Base-by-base conservation (phyloP, 345 rosid genomes). In the Citrus sp. region DNA sequence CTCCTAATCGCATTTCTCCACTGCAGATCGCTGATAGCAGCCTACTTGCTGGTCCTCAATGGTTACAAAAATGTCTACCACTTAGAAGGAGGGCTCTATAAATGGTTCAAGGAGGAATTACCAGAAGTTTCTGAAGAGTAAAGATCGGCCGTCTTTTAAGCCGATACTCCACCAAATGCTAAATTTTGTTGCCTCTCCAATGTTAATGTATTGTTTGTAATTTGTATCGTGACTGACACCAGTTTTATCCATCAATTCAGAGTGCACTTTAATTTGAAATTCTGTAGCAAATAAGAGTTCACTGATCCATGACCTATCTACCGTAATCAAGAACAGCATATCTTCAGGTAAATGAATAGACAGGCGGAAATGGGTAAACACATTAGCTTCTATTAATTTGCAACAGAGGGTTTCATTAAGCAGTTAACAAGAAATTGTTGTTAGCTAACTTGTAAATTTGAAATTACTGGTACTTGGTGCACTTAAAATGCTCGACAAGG, bases 11-110 rank as follows among this genome's bases (percentile, higher is more conserved):
- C 83, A 65, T 28, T 37, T 42, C 77, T 74, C 71, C 71, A 30
- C 35, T 83, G 90, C 90, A 96, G 97, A 86, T 96, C 99, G 72
- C 89, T 96, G 70, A 96, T 96, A 84, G 99, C 99, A 76, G 99
- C 99, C 58, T 96, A 93, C 84, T 62, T 93, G 77, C 88, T 96
- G 42, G 98, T 96, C 76, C 90, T 96, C 25, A 92, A 93, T 78
- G 99, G 97, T 59, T 95, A 86, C 78, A 87, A 80, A 54, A 93
- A 95, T 46, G 97, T 95, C 27, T 95, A 83, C 83, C 95, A 93
- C 87, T 87, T 95, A 77, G 98, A 93, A 91, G 99, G 99, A 24
- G 99, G 99, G 4, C 87, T 95, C 64, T 87, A 90, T 81, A 46
- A 84, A 72, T 92, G 99, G 98, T 84, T 88, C 87, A 95, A 93